Percentiles rank a stretch among this genome's conserved stretches.
These are phyloP conservation scores for Brassica cretica DNA, from an alignment of 345 rosid genomes.

Conservation along the genomic window DNA sequence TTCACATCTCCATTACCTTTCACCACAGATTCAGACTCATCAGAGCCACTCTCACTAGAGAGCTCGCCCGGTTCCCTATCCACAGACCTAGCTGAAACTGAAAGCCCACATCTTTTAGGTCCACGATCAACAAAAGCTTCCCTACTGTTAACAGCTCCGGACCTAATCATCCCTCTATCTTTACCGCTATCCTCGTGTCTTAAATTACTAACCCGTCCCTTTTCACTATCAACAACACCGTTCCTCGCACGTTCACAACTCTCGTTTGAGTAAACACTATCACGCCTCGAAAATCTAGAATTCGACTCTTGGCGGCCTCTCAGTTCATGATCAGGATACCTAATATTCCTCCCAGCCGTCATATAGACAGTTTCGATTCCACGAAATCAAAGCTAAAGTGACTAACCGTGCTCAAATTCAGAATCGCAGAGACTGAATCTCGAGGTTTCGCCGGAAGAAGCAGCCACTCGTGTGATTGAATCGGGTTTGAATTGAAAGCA, in stretches of 20 bases:
- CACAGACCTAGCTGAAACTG: constrained; percentile 46
- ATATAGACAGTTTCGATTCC: too few species aligned
- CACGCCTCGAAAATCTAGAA: constrained; percentile 49
- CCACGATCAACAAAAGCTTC: constrained; percentile 43
- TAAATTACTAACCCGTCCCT: constrained; percentile 40
- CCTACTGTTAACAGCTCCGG: constrained; percentile 57
- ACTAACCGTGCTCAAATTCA: constrained; percentile 15
- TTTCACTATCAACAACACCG: constrained; percentile 43
- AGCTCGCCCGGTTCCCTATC: constrained; percentile 99
- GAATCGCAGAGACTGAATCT: constrained; percentile 11
- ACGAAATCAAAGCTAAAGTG: neutral
- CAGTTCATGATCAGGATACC: constrained; percentile 63
- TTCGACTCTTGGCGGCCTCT: constrained; percentile 61
- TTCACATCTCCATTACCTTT: constrained; percentile 47
- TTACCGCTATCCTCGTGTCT: constrained; percentile 47
- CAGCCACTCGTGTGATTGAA: constrained; percentile 7
- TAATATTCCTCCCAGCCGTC: constrained; percentile 77
- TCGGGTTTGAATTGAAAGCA: constrained; percentile 15
- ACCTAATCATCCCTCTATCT: constrained; percentile 57
- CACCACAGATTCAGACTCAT: constrained; percentile 53
- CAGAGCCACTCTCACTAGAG: constrained; percentile 98
- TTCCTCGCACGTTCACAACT: constrained; percentile 47
- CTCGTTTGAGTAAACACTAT: constrained; percentile 49
- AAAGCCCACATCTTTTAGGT: constrained; percentile 43
- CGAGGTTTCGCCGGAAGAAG: neutral